Evolutionary conservation across 1,284 basidiomycete genomes (phyloP).

Genomic region (Ustilago xerochloae): DNA sequence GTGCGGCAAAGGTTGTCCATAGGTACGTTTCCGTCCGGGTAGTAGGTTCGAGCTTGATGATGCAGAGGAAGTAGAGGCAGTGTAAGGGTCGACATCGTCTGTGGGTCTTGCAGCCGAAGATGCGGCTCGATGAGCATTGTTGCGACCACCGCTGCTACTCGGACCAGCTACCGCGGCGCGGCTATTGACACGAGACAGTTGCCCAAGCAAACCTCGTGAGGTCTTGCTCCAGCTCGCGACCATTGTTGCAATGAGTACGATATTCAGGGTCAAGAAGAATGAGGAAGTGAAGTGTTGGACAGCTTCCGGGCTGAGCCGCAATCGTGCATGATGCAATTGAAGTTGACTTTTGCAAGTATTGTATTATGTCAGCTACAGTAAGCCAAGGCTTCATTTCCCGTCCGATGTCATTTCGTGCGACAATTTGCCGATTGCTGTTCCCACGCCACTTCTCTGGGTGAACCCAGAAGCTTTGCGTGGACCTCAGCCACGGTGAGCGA

Average conservation of each 20-base stretch:
- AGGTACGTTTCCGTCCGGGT: conserved; percentile 14
- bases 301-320: neutral
- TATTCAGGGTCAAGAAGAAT: neutral
- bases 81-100: conserved; percentile 26
- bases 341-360: neutral
- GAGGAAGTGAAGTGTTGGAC: neutral
- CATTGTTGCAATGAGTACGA: neutral
- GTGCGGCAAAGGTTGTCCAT: conserved; percentile 79
- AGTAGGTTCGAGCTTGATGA: conserved; percentile 20
- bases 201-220: conserved; percentile 8
- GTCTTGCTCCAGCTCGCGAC: conserved; percentile 10
- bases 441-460: neutral
- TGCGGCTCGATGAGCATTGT: conserved; percentile 14
- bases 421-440: neutral
- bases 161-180: neutral
- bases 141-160: neutral
- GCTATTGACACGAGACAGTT: conserved; percentile 16
- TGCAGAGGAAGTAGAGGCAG: conserved; percentile 8
- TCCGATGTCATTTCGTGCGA: neutral
- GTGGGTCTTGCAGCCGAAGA: conserved; percentile 44
- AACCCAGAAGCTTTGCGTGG: neutral
- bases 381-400: neutral
- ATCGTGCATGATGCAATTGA: neutral
- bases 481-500: neutral
- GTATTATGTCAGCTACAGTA: conserved; percentile 3